Evolutionary conservation across 2,329 filamentous ascomycete genomes (phyloP).

Genomic region (Sarocladiaceae sp.): DNA sequence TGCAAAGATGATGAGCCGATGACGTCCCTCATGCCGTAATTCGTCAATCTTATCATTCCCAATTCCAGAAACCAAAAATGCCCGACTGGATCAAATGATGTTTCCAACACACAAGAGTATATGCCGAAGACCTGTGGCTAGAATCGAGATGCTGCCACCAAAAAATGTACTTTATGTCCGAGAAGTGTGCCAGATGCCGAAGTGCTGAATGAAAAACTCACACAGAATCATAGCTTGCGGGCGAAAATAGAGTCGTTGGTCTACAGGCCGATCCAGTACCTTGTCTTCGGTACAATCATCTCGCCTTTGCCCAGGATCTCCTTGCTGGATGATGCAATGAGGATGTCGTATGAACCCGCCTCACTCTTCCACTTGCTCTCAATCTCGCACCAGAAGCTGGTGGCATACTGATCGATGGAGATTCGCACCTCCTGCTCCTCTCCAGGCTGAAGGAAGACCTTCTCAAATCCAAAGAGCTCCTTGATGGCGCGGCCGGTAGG

Average conservation of each 20-base stretch:
- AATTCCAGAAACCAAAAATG: too few relatives aligned
- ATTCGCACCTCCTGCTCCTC: conserved; percentile 46
- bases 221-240: too few relatives aligned
- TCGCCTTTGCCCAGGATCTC: conserved; percentile 7
- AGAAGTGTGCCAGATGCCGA: too few relatives aligned
- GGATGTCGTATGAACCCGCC: conserved; percentile 13
- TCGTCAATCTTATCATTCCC: too few relatives aligned
- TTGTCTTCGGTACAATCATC: conserved; percentile 6
- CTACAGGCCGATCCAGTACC: conserved; percentile 8
- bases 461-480: conserved; percentile 52
- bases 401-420: conserved; percentile 49
- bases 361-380: conserved; percentile 10
- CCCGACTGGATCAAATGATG: too few relatives aligned
- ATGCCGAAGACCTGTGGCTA: too few relatives aligned
- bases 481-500: conserved; percentile 32
- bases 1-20: too few relatives aligned
- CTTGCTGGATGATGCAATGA: conserved; percentile 9
- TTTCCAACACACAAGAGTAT: too few relatives aligned
- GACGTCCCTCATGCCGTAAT: too few relatives aligned
- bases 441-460: conserved; percentile 50
- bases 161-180: too few relatives aligned
- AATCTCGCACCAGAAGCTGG: conserved; percentile 59
- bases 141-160: too few relatives aligned
- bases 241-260: not conserved
- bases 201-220: too few relatives aligned